Percentiles rank a stretch among this genome's conserved stretches.
Evolutionary conservation across 805 yeast genomes (phyloP).

Genomic region (Candida stauntonica): DNA sequence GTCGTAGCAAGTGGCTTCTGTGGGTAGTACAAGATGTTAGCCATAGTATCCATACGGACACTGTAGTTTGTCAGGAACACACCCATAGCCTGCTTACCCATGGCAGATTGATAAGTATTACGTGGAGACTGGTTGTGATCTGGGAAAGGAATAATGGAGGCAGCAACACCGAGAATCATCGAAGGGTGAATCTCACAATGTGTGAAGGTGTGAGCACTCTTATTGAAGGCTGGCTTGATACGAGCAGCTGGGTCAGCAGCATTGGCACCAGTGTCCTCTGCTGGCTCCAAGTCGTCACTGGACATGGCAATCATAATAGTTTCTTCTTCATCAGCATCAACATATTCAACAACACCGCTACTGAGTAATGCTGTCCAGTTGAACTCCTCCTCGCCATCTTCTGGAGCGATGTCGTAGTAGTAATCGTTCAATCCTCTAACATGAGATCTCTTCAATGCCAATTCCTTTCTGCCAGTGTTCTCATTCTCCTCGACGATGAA

Average conservation of each 20-base stretch:
- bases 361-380: conserved; percentile 83
- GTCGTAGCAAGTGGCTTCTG: conserved; percentile 98
- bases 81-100: conserved; percentile 99
- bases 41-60: conserved; percentile 99
- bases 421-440: conserved; percentile 56
- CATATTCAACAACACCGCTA: conserved; percentile 90
- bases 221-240: conserved; percentile 63
- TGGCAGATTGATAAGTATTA: conserved; percentile 98
- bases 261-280: conserved; percentile 38
- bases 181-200: conserved; percentile 99
- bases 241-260: conserved; percentile 57
- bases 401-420: conserved; percentile 43
- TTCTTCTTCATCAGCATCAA: conserved; percentile 99
- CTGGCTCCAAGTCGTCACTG: conserved; percentile 87
- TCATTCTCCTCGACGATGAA: conserved; percentile 88
- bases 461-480: conserved; percentile 58
- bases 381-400: conserved; percentile 32
- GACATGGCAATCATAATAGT: conserved; percentile 98
- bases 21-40: conserved; percentile 93
- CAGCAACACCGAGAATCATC: conserved; percentile 98
- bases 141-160: conserved; percentile 98
- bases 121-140: conserved; percentile 99
- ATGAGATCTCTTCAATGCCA: conserved; percentile 81
- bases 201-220: conserved; percentile 79
- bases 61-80: conserved; percentile 92